These are phyloP conservation scores for Quercus lobata DNA, from an alignment of 331 rosid species.

Conservation along the genomic window DNA sequence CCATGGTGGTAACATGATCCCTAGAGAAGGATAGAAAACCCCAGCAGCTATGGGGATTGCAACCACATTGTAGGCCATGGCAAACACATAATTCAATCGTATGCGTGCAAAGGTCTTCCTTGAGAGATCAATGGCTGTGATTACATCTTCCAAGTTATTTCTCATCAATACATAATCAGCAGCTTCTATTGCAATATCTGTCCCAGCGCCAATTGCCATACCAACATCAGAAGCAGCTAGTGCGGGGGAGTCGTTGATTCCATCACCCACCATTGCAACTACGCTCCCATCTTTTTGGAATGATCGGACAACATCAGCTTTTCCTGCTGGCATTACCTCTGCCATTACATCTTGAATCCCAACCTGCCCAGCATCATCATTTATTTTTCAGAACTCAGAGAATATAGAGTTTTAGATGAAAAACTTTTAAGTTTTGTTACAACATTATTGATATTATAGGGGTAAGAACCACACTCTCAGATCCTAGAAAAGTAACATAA, in stretches of 20 bases:
- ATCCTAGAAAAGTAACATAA: neutral
- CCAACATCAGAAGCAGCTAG: constrained; percentile 93
- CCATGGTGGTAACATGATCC: constrained; percentile 95
- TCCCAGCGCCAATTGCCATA: constrained; percentile 97
- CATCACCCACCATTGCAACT: constrained; percentile 99
- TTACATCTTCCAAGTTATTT: constrained; percentile 92
- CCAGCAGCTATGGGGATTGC: constrained; percentile 97
- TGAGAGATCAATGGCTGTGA: constrained; percentile 92
- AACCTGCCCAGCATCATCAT: constrained; percentile 49
- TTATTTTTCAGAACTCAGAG: neutral
- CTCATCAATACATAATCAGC: constrained; percentile 90
- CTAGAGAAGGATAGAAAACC: constrained; percentile 60
- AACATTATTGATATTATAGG: too few species aligned
- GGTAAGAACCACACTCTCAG: neutral
- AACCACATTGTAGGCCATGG: constrained; percentile 86
- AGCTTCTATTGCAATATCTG: constrained; percentile 95
- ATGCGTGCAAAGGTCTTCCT: constrained; percentile 82
- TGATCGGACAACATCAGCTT: constrained; percentile 69
- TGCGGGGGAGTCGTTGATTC: constrained; percentile 96
- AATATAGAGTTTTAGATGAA: too few species aligned
- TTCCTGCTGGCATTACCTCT: constrained; percentile 98
- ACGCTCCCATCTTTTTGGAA: constrained; percentile 77
- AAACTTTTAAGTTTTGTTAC: too few species aligned
- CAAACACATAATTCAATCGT: constrained; percentile 75
- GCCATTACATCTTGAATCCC: constrained; percentile 88